Conservation (phyloP, 345 rosid species). For the Microcos paniculata region DNA sequence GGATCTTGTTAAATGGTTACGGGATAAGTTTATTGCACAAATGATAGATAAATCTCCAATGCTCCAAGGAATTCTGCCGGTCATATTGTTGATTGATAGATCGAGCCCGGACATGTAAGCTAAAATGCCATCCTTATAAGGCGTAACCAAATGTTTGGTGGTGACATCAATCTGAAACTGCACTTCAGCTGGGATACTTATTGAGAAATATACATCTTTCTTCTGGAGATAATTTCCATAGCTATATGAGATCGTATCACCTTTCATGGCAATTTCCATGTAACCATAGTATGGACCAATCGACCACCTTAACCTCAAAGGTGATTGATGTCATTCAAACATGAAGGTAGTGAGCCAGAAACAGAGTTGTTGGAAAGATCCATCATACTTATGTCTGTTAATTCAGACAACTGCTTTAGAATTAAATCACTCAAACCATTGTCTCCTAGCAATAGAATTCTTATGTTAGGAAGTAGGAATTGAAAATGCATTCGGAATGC, state of each 20-base stretch:
- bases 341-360: not conserved
- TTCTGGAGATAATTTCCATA: too few relatives aligned
- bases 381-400: not conserved
- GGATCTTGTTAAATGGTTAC: constrained; percentile 30
- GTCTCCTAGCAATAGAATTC: not conserved
- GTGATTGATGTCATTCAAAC: not conserved
- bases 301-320: not conserved
- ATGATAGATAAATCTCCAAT: constrained; percentile 8
- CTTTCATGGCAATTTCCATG: too few relatives aligned
- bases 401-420: not conserved
- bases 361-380: constrained; percentile 23
- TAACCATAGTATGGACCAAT: not conserved
- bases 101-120: constrained; percentile 30
- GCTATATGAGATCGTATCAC: too few relatives aligned
- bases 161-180: not conserved
- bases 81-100: constrained; percentile 33
- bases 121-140: constrained; percentile 8
- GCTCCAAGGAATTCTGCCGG: constrained; percentile 36
- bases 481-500: too few relatives aligned
- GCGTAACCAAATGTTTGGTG: not conserved
- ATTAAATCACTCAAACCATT: constrained; percentile 3
- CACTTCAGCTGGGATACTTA: too few relatives aligned
- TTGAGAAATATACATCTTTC: too few relatives aligned
- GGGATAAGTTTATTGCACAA: constrained; percentile 28
- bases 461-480: not conserved